phyloP scores from a whole-genome alignment of 2,329 filamentous ascomycete species.

The Paraphoma chrysanthemicola region DNA sequence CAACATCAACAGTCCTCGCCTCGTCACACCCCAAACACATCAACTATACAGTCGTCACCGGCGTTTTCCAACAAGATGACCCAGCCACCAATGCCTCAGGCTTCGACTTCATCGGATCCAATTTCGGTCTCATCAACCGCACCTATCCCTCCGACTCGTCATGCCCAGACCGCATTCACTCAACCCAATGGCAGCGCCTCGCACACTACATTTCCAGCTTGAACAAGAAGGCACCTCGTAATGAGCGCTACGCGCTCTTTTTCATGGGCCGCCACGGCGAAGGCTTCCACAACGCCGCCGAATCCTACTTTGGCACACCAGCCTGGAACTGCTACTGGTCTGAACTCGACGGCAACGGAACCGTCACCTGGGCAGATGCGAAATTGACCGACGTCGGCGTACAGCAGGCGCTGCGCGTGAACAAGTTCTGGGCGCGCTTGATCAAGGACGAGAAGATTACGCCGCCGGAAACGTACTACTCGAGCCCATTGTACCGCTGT shows the following conservation, averaged over 20 bases:
- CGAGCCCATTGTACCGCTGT: conserved; percentile 69
- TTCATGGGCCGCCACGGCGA: conserved; percentile 75
- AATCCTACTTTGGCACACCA: conserved; percentile 70
- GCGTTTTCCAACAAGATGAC: conserved; percentile 71
- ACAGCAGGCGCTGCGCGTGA: conserved; percentile 64
- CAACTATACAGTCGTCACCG: conserved; percentile 66
- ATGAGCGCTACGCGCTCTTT: conserved; percentile 69
- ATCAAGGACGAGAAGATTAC: conserved; percentile 61
- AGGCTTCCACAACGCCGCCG: conserved; percentile 70
- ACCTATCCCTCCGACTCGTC: conserved; percentile 63
- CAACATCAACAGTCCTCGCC: conserved; percentile 16
- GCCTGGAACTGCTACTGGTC: conserved; percentile 77
- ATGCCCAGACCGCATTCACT: conserved; percentile 45
- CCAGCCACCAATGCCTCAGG: conserved; percentile 59
- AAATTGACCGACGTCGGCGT: conserved; percentile 65
- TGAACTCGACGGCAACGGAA: conserved; percentile 68
- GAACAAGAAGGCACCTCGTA: conserved; percentile 55
- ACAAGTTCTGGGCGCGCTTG: conserved; percentile 65
- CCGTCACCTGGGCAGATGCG: conserved; percentile 68
- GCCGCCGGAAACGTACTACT: conserved; percentile 69
- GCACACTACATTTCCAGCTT: conserved; percentile 63
- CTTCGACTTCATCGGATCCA: conserved; percentile 58
- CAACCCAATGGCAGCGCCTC: conserved; percentile 72
- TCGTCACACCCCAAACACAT: conserved; percentile 49
- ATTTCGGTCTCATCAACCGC: conserved; percentile 71